These are phyloP conservation scores for Chaetoceros tenuissimus DNA, from an alignment of 108 stramenopile genomes.

Conservation along the genomic window DNA sequence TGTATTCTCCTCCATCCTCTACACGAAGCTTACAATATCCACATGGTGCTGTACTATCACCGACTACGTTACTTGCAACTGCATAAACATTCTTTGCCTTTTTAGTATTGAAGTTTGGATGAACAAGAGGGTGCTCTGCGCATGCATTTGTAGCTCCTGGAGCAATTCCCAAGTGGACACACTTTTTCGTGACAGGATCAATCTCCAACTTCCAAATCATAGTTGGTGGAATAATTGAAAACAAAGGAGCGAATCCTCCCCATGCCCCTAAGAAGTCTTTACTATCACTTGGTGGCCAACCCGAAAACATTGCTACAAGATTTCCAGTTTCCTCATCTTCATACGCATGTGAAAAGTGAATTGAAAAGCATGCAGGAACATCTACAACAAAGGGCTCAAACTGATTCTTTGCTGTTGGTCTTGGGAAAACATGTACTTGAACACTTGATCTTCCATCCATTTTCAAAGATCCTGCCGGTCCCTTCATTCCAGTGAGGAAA, in stretches of 20 bases:
- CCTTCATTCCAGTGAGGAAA: conserved; percentile 31
- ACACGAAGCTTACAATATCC: conserved; percentile 30
- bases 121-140: conserved; percentile 37
- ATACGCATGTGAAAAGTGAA: conserved; percentile 56
- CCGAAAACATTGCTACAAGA: conserved; percentile 41
- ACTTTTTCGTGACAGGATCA: conserved; percentile 24
- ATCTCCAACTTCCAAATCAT: conserved; percentile 45
- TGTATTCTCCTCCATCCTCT: conserved; percentile 13
- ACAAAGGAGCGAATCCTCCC: conserved; percentile 56
- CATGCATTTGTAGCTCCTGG: conserved; percentile 40
- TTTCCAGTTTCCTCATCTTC: conserved; percentile 48
- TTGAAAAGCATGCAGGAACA: conserved; percentile 45
- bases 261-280: conserved; percentile 59
- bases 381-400: conserved; percentile 41
- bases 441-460: conserved; percentile 49
- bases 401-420: conserved; percentile 27
- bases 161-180: conserved; percentile 27
- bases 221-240: conserved; percentile 31
- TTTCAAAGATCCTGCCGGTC: conserved; percentile 36
- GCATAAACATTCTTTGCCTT: conserved; percentile 36
- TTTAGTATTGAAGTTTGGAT: conserved; percentile 38
- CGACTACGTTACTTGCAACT: conserved; percentile 30
- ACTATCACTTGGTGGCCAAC: conserved; percentile 52
- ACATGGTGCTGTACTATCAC: conserved; percentile 35
- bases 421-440: conserved; percentile 26